These are phyloP conservation scores for Thyridium curvatum DNA, from an alignment of 2,329 filamentous ascomycete genomes.

Conservation along the genomic window DNA sequence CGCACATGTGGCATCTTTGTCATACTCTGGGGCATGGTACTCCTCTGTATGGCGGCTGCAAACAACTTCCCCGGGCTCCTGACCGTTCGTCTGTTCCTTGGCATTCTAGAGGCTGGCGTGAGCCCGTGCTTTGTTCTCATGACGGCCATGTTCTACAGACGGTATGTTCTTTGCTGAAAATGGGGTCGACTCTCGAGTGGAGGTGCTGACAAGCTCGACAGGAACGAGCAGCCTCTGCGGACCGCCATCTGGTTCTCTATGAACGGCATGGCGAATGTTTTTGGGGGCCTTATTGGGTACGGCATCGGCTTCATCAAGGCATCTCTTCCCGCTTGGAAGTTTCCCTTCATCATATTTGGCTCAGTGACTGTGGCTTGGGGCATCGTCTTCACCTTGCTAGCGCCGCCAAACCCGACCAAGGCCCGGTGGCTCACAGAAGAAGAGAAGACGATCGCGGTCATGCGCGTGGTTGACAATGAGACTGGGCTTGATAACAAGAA, in stretches of 20 bases:
- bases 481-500: conserved; percentile 4
- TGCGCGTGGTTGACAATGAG: conserved; percentile 3
- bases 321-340: conserved; percentile 27
- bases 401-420: conserved; percentile 1
- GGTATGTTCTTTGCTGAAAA: no score
- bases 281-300: conserved; percentile 53
- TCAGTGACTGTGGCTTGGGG: conserved; percentile 1
- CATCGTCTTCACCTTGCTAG: not conserved
- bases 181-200: no score
- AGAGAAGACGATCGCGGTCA: conserved; percentile 2
- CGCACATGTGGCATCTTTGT: conserved; percentile 10
- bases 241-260: conserved; percentile 47
- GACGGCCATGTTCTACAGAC: conserved; percentile 14
- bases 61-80: conserved; percentile 1
- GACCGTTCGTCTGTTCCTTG: conserved; percentile 1
- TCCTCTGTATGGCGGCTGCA: conserved; percentile 2
- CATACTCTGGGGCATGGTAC: conserved; percentile 7
- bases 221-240: conserved; percentile 38
- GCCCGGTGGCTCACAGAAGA: conserved; percentile 1
- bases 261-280: conserved; percentile 55
- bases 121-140: conserved; percentile 3
- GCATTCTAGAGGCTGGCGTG: conserved; percentile 3
- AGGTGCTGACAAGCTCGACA: conserved; percentile 9
- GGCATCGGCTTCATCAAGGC: conserved; percentile 52
- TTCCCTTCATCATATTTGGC: conserved; percentile 4